Base-by-base conservation (phyloP, 2,329 filamentous ascomycete species). In the Hymenoscyphus scutula region DNA sequence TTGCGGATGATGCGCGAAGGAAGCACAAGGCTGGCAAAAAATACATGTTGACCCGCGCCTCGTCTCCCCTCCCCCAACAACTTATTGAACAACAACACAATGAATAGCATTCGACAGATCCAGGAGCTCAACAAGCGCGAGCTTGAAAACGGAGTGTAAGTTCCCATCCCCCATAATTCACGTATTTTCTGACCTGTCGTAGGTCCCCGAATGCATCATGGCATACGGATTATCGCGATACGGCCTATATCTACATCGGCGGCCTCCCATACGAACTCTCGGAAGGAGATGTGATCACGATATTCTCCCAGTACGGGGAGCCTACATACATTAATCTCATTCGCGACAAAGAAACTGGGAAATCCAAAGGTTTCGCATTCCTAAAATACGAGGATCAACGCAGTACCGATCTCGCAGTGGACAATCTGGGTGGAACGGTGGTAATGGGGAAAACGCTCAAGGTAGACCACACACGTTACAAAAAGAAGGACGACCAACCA, bases 311-410 rank as follows among this genome's bases (percentile, higher is more conserved):
- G 76, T 99, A 89, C 74, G 95, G 95, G 70, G 94, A 98, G 74
- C 96, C 96, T 1, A 91, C 93, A 2, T 96, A 94, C 77, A 83
- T 99, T 63, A 96, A 97, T 71, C 85, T 99, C 13, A 88, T 89
- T 56, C 91, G 95, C 72, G 95, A 99, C 81, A 95, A 95, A 74
- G 96, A 98, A 75, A 96, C 93, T 0, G 95, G 95, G 65, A 97
- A 97, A 77, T 96, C 91, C 65, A 90, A 89, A 68, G 95, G 95
- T 0, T 99, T 98, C 74, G 92, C 90, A 2, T 99, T 96, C 83
- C 83, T 99, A 63, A 99, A 99, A 75, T 99, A 98, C 77, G 95
- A 99, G 75, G 94, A 99, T 76, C 95, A 99, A 79, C 84, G 94
- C 69, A 97, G 93, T 77, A 96, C 91, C 65, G 94, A 98, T 76